Evolutionary conservation across 164 flowering plant species (phyloP).

Genomic region (Stephania yunnanensis): DNA sequence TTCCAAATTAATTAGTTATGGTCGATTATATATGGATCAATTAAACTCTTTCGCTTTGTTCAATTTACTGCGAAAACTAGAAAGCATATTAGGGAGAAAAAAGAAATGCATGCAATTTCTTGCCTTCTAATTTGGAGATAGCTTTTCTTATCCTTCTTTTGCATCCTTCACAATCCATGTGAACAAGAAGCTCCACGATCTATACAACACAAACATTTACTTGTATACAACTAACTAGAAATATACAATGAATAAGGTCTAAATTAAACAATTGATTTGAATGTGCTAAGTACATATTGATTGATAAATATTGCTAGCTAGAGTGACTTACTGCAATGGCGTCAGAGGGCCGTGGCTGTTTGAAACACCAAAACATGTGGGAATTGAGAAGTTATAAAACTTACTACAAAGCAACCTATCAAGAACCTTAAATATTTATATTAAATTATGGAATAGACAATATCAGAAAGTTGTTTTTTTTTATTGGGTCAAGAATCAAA

Average conservation of each 20-base stretch:
- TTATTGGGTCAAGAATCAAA: too few relatives aligned
- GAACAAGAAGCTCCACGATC: slow-evolving; percentile 74
- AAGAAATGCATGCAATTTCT: neutral
- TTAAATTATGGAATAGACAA: neutral
- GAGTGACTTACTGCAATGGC: neutral
- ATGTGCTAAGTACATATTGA: too few relatives aligned
- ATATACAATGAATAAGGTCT: too few relatives aligned
- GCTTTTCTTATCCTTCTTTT: slow-evolving; percentile 60
- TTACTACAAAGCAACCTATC: neutral
- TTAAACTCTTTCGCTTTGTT: too few relatives aligned
- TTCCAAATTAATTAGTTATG: too few relatives aligned
- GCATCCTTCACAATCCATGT: slow-evolving; percentile 78
- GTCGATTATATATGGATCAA: too few relatives aligned
- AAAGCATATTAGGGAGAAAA: too few relatives aligned
- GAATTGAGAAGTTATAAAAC: neutral
- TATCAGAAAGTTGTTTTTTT: neutral
- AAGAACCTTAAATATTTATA: neutral
- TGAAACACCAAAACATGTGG: slow-evolving; percentile 31
- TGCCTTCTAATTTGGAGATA: slow-evolving; percentile 54
- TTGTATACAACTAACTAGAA: too few relatives aligned
- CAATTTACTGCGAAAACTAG: too few relatives aligned
- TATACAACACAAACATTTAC: slow-evolving; percentile 9
- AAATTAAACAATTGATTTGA: too few relatives aligned
- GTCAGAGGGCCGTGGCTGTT: slow-evolving; percentile 14
- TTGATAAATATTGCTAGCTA: neutral